These are phyloP conservation scores for Linnemannia zychae DNA, from an alignment of 192 early-diverging fungal species.

Conservation along the genomic window DNA sequence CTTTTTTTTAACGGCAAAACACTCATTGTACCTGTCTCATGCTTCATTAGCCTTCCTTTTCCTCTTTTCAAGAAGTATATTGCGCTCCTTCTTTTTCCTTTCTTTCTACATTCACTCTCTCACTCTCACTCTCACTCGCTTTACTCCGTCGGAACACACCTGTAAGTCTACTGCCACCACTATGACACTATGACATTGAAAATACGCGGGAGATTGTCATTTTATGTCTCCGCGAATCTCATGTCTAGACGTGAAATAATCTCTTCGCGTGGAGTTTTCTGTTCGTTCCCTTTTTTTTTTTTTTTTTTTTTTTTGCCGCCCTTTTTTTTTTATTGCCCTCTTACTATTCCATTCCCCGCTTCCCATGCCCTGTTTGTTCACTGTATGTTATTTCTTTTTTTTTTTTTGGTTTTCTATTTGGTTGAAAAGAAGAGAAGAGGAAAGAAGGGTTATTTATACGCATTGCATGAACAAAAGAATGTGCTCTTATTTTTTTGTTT, in stretches of 20 bases:
- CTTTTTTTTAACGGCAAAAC: conserved; percentile 5
- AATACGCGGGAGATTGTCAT: neutral
- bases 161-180: neutral
- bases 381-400: neutral
- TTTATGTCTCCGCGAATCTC: neutral
- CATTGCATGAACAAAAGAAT: neutral
- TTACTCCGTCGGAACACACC: neutral
- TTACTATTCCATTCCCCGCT: neutral
- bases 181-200: neutral
- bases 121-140: neutral
- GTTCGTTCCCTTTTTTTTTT: neutral
- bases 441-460: neutral
- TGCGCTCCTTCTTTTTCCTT: neutral
- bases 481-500: neutral
- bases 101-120: neutral
- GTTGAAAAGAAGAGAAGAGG: neutral
- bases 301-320: neutral
- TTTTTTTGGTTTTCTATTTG: neutral
- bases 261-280: neutral
- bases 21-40: neutral
- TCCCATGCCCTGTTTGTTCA: neutral
- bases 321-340: neutral
- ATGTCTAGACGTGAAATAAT: neutral
- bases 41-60: neutral
- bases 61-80: neutral